Percentiles rank a stretch among this genome's conserved stretches.
Conservation (phyloP, 371 early-diverging fungal genomes). For the Batkoa obscura region DNA sequence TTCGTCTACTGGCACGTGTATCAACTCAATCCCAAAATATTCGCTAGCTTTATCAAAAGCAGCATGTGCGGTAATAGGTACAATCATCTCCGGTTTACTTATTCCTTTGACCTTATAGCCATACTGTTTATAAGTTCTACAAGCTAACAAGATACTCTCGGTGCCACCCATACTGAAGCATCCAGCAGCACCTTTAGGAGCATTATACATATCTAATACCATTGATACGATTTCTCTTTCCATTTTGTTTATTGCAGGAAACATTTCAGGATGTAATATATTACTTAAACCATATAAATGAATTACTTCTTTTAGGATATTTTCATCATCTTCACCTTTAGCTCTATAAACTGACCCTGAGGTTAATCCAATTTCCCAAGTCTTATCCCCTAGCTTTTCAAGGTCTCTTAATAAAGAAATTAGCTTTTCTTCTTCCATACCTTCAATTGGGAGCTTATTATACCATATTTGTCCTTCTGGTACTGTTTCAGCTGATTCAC, state of each 20-base stretch:
- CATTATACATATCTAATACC: slow-evolving; percentile 75
- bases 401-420: background rate
- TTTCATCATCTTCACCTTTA: background rate
- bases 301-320: slow-evolving; percentile 45
- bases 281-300: slow-evolving; percentile 67
- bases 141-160: slow-evolving; percentile 85
- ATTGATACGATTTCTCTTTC: slow-evolving; percentile 87
- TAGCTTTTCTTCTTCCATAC: too few relatives aligned
- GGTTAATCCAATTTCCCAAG: background rate
- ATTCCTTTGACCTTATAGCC: slow-evolving; percentile 50
- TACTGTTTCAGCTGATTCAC: too few relatives aligned
- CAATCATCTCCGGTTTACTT: slow-evolving; percentile 77
- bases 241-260: slow-evolving; percentile 87
- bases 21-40: slow-evolving; percentile 75
- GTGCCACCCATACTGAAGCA: slow-evolving; percentile 90
- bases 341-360: slow-evolving; percentile 1
- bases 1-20: slow-evolving; percentile 68
- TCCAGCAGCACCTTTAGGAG: slow-evolving; percentile 46
- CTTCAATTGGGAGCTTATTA: too few relatives aligned
- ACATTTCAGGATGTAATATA: slow-evolving; percentile 88
- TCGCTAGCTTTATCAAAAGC: slow-evolving; percentile 89
- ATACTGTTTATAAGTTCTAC: slow-evolving; percentile 72
- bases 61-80: slow-evolving; percentile 79
- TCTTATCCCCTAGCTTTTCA: background rate
- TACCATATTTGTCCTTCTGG: too few relatives aligned